A percentile compares a stretch with the other conserved stretches of the same genome.
Evolutionary conservation across 768 basidiomycete genomes (phyloP).

Genomic region (Coprinellus aureogranulatus): DNA sequence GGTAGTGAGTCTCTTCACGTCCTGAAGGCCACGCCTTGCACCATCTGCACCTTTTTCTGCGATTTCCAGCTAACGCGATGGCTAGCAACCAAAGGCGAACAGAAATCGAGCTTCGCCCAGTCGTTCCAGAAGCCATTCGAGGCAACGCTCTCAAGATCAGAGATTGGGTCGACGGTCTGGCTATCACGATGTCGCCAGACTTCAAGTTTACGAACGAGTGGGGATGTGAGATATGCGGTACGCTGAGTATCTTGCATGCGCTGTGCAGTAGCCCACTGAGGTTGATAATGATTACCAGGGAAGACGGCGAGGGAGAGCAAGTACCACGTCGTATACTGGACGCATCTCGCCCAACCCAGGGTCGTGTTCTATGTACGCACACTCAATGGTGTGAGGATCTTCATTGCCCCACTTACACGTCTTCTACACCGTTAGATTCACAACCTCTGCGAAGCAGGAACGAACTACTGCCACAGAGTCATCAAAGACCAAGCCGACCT

Average conservation of each 20-base stretch:
- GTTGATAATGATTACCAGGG: background rate
- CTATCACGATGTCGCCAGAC: background rate
- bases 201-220: slow-evolving; percentile 11
- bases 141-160: background rate
- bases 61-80: no score
- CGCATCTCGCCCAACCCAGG: slow-evolving; percentile 6
- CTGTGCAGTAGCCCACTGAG: no score
- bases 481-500: background rate
- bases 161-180: background rate
- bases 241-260: background rate
- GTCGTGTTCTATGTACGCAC: slow-evolving; percentile 1
- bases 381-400: no score
- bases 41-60: no score
- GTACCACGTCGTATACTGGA: slow-evolving; percentile 3
- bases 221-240: slow-evolving; percentile 10
- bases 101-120: no score
- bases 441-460: background rate
- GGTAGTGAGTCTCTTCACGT: no score
- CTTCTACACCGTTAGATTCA: background rate
- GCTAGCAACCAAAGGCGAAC: no score
- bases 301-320: slow-evolving; percentile 10
- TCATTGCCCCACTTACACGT: no score
- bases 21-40: no score
- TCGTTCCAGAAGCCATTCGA: background rate
- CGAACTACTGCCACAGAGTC: background rate